Base-by-base conservation (phyloP, 2,329 filamentous ascomycete genomes). In the Talaromyces piceae region DNA sequence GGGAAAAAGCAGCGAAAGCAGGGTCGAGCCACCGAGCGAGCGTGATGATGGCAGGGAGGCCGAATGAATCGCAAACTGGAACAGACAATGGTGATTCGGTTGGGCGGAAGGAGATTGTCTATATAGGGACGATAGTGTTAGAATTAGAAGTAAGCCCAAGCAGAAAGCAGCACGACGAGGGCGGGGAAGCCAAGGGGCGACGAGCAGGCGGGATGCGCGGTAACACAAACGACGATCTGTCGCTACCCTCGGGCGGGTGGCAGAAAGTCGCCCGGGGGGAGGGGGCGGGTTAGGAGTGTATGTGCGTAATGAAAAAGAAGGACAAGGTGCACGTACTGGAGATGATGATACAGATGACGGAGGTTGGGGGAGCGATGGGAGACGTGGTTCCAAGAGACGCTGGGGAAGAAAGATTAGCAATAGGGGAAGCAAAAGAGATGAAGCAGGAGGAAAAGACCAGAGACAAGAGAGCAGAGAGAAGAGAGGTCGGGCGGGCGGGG, bases 241-340 rank as follows among this genome's bases (percentile, higher is more conserved):
- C 33, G 39, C 39, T 23, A 22, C 13, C 4, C 20, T 30, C 23
- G 23, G 39, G 39, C 39, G 39, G 11, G 6, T 12, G 39, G 39
- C 39, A 43, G 39, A 43, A 43, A 23, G 20, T 43, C n/a, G n/a
- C n/a, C 39, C 20, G 41, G 30, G 41, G 51, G 51, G 41, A 5
- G n/a, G 28, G 46, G 22, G 31, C n/a, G n/a, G n/a, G n/a, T n/a
- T n/a, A n/a, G n/a, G n/a, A n/a, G n/a, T n/a, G n/a, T n/a, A n/a
- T n/a, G n/a, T n/a, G n/a, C n/a, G n/a, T n/a, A n/a, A n/a, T 52
- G 50, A 46, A 41, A 45, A 49, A 47, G 51, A 47, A 47, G 51
- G 48, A 47, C 30, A 46, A 43, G 25, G 11, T 23, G 39, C 5
- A 23, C 39, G 39, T 43, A 43, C 39, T 13, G 39, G 39, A n/a